Conservation (phyloP, 768 basidiomycete genomes). For the Kwoniella heveanensis region DNA sequence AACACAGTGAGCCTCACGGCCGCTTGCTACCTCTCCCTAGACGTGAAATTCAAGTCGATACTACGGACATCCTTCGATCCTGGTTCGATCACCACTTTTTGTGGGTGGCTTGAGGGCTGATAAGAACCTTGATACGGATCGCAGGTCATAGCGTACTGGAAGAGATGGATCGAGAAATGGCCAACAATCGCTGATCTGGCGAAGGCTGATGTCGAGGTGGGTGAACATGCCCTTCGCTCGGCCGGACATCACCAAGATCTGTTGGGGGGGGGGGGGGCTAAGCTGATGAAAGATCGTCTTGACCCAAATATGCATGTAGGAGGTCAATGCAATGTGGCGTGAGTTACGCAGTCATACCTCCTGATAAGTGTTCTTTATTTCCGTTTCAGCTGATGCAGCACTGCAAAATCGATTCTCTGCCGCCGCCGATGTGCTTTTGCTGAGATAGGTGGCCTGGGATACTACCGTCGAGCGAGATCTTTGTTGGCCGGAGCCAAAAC, state of each 20-base stretch:
- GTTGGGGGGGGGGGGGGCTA: too few relatives aligned
- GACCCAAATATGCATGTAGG: too few relatives aligned
- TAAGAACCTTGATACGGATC: neutral
- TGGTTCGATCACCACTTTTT: too few relatives aligned
- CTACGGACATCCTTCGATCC: too few relatives aligned
- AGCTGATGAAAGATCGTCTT: too few relatives aligned
- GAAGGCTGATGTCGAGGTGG: conserved; percentile 53
- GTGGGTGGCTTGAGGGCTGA: too few relatives aligned
- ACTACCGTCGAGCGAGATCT: conserved; percentile 82
- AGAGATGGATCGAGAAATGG: conserved; percentile 81
- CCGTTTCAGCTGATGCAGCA: neutral
- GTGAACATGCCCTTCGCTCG: neutral
- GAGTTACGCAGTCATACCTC: too few relatives aligned
- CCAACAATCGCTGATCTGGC: conserved; percentile 78
- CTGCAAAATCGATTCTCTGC: neutral
- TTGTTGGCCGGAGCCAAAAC: conserved; percentile 82
- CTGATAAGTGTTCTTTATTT: too few relatives aligned
- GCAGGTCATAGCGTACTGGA: conserved; percentile 86
- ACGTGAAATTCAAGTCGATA: neutral
- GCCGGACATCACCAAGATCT: too few relatives aligned
- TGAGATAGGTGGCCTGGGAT: conserved; percentile 65
- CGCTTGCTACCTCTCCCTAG: neutral
- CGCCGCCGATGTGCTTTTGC: too few relatives aligned
- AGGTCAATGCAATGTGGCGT: conserved; percentile 87
- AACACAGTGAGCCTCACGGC: conserved; percentile 29